phyloP scores from a whole-genome alignment of 176 grass and related monocot species.

The Avena atlantica region DNA sequence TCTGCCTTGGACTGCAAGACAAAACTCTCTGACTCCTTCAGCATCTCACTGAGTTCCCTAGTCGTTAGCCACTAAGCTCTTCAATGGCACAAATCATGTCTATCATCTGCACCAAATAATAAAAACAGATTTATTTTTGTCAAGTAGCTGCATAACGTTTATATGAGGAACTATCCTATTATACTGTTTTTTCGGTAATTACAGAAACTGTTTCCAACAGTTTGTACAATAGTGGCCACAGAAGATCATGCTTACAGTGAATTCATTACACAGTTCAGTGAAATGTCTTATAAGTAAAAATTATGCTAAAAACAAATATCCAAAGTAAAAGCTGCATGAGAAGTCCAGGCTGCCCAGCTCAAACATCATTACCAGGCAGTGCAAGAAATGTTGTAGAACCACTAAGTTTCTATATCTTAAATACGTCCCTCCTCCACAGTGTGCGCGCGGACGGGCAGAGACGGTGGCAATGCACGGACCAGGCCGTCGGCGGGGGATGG shows the following conservation, averaged over 20 bases:
- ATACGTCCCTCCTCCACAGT: no score
- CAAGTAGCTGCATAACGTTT: constrained; percentile 16
- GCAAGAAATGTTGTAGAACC: not conserved
- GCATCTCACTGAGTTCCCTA: constrained; percentile 71
- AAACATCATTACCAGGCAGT: not conserved
- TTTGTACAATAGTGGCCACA: not conserved
- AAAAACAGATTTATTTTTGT: not conserved
- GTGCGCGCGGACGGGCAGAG: no score
- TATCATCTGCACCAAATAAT: constrained; percentile 60
- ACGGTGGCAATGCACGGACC: no score
- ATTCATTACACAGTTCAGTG: not conserved
- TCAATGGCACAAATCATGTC: constrained; percentile 70
- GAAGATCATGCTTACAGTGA: not conserved
- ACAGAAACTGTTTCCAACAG: constrained; percentile 5
- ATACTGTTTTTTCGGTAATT: not conserved
- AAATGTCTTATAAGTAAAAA: not conserved
- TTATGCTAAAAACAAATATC: not conserved
- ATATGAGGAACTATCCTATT: not conserved
- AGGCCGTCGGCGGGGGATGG: no score
- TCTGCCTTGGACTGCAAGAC: constrained; percentile 63
- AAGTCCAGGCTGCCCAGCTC: not conserved
- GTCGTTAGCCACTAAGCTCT: constrained; percentile 73
- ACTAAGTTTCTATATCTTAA: not conserved
- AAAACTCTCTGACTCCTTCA: constrained; percentile 88
- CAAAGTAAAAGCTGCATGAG: not conserved